Conservation (phyloP, 2,329 filamentous ascomycete genomes). For the Colletotrichum sp. region DNA sequence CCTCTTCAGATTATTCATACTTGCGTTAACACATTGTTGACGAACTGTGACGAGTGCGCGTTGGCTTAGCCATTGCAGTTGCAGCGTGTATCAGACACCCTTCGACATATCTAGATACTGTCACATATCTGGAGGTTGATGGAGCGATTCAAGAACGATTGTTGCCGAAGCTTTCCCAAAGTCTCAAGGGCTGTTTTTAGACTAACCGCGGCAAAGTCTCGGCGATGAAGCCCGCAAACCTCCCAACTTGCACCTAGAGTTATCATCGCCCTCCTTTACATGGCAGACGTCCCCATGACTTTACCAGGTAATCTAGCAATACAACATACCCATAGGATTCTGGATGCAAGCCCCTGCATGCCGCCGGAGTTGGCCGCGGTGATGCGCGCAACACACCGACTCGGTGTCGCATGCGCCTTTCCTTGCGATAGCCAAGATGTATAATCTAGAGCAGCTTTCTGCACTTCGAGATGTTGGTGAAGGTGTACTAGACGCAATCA, state of each 20-base stretch:
- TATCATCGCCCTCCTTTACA: neutral
- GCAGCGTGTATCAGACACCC: neutral
- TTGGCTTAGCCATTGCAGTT: too few relatives aligned
- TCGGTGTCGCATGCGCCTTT: neutral
- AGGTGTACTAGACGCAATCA: neutral
- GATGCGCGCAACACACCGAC: neutral
- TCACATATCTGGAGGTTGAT: neutral
- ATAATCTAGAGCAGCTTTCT: neutral
- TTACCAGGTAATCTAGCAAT: neutral
- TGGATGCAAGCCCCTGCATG: neutral
- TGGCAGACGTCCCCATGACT: neutral
- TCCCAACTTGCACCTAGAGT: accelerated
- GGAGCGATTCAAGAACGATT: neutral
- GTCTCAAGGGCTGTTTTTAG: neutral
- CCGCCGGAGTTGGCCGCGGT: neutral
- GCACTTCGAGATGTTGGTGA: neutral
- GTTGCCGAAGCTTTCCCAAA: neutral
- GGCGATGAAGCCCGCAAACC: neutral
- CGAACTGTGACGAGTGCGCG: too few relatives aligned
- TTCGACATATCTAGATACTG: neutral
- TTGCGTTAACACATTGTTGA: too few relatives aligned
- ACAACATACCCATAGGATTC: neutral
- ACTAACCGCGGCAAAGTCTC: neutral
- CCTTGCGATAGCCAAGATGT: neutral
- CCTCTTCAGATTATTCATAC: too few relatives aligned